A percentile compares a stretch with the other conserved stretches of the same genome.
These are phyloP conservation scores for Acorus gramineus DNA, from an alignment of 106 monocot species.

Conservation along the genomic window DNA sequence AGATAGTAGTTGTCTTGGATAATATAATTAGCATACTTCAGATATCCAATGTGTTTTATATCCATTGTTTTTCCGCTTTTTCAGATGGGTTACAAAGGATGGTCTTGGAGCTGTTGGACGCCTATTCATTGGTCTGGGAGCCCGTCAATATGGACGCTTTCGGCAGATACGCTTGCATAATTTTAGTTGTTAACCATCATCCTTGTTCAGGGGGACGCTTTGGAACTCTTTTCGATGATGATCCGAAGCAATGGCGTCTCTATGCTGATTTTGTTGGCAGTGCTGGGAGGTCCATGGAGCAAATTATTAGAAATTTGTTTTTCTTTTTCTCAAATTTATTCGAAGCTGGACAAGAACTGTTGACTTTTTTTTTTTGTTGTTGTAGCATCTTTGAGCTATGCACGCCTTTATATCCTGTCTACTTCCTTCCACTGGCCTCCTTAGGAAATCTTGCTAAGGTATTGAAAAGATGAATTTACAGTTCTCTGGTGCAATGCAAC, in stretches of 20 bases:
- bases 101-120: slow-evolving; percentile 94
- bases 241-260: slow-evolving; percentile 96
- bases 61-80: slow-evolving; percentile 4
- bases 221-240: slow-evolving; percentile 89
- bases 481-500: background rate
- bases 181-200: slow-evolving; percentile 2
- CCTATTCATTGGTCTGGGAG: slow-evolving; percentile 63
- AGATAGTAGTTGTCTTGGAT: too few relatives aligned
- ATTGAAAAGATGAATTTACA: slow-evolving; percentile 6
- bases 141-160: background rate
- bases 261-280: slow-evolving; percentile 98
- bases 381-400: slow-evolving; percentile 89
- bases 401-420: slow-evolving; percentile 70
- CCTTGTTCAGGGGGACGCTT: slow-evolving; percentile 71
- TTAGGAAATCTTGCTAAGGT: slow-evolving; percentile 91
- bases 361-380: slow-evolving; percentile 4
- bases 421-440: slow-evolving; percentile 89
- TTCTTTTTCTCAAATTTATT: slow-evolving; percentile 1
- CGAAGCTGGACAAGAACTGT: background rate
- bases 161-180: too few relatives aligned
- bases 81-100: slow-evolving; percentile 98
- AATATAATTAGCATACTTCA: background rate
- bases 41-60: background rate
- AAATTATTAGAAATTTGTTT: slow-evolving; percentile 2
- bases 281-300: slow-evolving; percentile 65